A percentile compares a stretch with the other conserved stretches of the same genome.
Evolutionary conservation across 768 basidiomycete species (phyloP).

Genomic region (Multifurca ochricompacta): DNA sequence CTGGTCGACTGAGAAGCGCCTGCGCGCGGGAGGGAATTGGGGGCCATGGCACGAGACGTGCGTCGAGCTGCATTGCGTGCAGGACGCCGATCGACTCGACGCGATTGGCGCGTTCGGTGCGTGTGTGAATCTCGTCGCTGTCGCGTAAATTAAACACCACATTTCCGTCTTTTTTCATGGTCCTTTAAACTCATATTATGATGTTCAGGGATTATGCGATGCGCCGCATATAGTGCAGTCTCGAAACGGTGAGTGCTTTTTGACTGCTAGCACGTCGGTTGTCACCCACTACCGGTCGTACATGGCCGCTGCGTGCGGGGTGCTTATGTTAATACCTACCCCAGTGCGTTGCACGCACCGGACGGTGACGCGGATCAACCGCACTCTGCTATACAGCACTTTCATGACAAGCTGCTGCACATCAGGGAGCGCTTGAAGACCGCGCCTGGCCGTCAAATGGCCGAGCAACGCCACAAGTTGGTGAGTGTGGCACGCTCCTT

Average conservation of each 20-base stretch:
- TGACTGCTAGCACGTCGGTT: neutral
- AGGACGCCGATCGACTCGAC: constrained; percentile 47
- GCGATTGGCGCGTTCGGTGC: constrained; percentile 46
- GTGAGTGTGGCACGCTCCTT: constrained; percentile 33
- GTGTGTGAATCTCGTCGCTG: too few relatives aligned
- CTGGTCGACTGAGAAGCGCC: constrained; percentile 75
- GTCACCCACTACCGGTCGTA: too few relatives aligned
- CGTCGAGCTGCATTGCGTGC: constrained; percentile 66
- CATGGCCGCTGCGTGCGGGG: too few relatives aligned
- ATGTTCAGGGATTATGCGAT: constrained; percentile 36
- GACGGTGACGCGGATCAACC: constrained; percentile 36
- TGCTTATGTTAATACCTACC: neutral
- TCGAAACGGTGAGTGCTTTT: constrained; percentile 27
- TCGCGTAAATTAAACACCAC: too few relatives aligned
- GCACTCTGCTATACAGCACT: constrained; percentile 67
- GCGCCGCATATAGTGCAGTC: constrained; percentile 38
- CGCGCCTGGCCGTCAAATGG: constrained; percentile 55
- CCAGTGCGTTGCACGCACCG: constrained; percentile 39
- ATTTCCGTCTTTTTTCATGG: too few relatives aligned
- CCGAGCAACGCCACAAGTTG: constrained; percentile 61
- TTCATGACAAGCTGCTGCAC: constrained; percentile 76
- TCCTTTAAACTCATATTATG: too few relatives aligned
- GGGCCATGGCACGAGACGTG: constrained; percentile 64
- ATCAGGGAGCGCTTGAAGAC: constrained; percentile 76
- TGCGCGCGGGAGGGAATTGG: constrained; percentile 47